Conservation (phyloP, 2,329 filamentous ascomycete species). For the Epichloe sibirici region DNA sequence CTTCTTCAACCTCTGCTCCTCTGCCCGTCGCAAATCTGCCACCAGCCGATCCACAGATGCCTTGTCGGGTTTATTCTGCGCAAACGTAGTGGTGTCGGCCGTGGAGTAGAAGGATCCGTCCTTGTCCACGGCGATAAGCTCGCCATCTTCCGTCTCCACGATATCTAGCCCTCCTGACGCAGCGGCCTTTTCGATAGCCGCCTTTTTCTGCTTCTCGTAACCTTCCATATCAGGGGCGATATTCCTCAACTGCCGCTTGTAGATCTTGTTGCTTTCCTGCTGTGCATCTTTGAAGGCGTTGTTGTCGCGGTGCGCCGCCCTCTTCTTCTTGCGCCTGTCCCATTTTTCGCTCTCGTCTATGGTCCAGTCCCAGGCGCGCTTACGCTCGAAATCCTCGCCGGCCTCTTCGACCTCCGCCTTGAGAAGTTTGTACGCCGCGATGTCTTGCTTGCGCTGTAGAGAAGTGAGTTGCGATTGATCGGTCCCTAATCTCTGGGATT, state of each 20-base stretch:
- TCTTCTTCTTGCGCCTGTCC: constrained; percentile 85
- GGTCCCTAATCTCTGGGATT: constrained; percentile 66
- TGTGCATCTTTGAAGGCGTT: constrained; percentile 84
- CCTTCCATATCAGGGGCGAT: constrained; percentile 64
- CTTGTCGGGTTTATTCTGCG: constrained; percentile 76
- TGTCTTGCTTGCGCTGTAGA: constrained; percentile 73
- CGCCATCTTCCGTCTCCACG: constrained; percentile 88
- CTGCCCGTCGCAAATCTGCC: constrained; percentile 73
- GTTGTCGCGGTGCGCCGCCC: constrained; percentile 66
- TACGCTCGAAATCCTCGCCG: constrained; percentile 91
- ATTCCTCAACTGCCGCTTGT: constrained; percentile 78
- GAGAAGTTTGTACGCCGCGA: constrained; percentile 83
- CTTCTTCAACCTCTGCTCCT: constrained; percentile 78
- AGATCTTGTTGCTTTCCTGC: constrained; percentile 80
- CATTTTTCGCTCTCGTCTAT: constrained; percentile 86
- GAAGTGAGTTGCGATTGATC: constrained; percentile 68
- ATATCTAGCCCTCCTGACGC: constrained; percentile 78
- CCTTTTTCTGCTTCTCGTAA: constrained; percentile 81
- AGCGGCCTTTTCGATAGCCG: constrained; percentile 73
- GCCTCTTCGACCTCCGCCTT: constrained; percentile 80
- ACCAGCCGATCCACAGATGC: constrained; percentile 82
- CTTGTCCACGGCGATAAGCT: constrained; percentile 86
- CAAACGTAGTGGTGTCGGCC: constrained; percentile 68
- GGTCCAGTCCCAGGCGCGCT: constrained; percentile 98
- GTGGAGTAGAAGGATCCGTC: constrained; percentile 86